Evolutionary conservation across 345 rosid genomes (phyloP).

Genomic region (Mangifera indica): DNA sequence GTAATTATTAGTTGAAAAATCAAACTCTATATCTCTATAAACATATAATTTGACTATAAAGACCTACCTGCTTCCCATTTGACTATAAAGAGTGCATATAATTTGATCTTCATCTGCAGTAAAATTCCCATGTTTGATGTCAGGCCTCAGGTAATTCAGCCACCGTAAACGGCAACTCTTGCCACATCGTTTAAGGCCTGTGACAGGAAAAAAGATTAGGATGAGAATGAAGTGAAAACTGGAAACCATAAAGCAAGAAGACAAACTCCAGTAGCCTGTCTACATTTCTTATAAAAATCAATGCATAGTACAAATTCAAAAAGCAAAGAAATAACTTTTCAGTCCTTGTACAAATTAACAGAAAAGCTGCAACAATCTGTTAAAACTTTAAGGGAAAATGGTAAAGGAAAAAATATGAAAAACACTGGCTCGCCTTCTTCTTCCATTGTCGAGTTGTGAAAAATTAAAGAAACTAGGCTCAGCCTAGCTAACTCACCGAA

Average conservation of each 20-base stretch:
- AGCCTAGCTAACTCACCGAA: too few species aligned
- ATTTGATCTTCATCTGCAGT: constrained; percentile 53
- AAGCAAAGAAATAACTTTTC: constrained; percentile 6
- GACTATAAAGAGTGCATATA: constrained; percentile 44
- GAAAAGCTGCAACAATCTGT: constrained; percentile 1
- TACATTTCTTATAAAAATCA: constrained; percentile 6
- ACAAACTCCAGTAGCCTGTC: constrained; percentile 9
- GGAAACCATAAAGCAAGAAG: constrained; percentile 1
- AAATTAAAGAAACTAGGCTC: too few species aligned
- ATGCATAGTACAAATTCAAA: neutral
- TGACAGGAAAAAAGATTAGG: neutral
- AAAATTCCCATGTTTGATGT: constrained; percentile 62
- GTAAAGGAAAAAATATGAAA: too few species aligned
- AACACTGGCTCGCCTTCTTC: neutral
- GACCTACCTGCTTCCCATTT: constrained; percentile 61
- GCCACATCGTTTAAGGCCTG: constrained; percentile 56
- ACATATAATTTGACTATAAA: neutral
- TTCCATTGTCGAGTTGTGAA: too few species aligned
- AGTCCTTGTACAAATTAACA: neutral
- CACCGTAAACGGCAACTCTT: constrained; percentile 65
- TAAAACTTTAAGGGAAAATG: neutral
- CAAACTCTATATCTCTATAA: neutral
- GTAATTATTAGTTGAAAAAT: neutral
- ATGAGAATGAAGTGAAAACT: neutral
- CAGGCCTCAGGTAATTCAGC: constrained; percentile 61